Evolutionary conservation across 2,329 filamentous ascomycete genomes (phyloP).

Genomic region (Trichophyton verrucosum): DNA sequence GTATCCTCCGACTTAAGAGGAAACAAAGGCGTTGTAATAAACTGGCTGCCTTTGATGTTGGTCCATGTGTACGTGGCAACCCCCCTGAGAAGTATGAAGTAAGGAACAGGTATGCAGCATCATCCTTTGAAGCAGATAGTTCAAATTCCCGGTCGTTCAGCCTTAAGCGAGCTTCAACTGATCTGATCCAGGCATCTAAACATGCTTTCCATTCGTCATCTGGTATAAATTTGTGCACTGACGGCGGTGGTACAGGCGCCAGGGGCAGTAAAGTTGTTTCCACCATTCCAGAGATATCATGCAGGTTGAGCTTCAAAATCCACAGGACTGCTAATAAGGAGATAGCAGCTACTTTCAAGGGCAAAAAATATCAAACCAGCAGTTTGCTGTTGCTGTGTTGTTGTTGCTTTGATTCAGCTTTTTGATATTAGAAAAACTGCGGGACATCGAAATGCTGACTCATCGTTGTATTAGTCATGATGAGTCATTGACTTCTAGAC

Average conservation of each 20-base stretch:
- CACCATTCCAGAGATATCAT: not conserved
- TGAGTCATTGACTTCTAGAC: not conserved
- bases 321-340: not conserved
- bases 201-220: conserved; percentile 65
- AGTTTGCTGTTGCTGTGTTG: not conserved
- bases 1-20: conserved; percentile 48
- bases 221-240: conserved; percentile 54
- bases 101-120: conserved; percentile 53
- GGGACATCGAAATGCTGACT: not conserved
- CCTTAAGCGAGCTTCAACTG: conserved; percentile 54
- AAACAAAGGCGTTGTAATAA: conserved; percentile 53
- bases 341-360: not conserved
- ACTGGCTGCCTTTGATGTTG: conserved; percentile 27
- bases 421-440: not conserved
- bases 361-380: not conserved
- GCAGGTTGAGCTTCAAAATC: not conserved
- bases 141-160: conserved; percentile 46
- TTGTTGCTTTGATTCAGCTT: not conserved
- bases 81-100: conserved; percentile 51
- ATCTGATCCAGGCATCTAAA: conserved; percentile 60
- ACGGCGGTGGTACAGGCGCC: conserved; percentile 61
- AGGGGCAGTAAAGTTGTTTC: conserved; percentile 44
- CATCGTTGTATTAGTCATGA: not conserved
- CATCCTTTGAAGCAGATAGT: conserved; percentile 41
- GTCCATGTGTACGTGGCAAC: conserved; percentile 14